Percentiles rank a stretch among this genome's conserved stretches.
phyloP scores from a whole-genome alignment of 1,284 basidiomycete genomes.

The Fistulina hepatica region DNA sequence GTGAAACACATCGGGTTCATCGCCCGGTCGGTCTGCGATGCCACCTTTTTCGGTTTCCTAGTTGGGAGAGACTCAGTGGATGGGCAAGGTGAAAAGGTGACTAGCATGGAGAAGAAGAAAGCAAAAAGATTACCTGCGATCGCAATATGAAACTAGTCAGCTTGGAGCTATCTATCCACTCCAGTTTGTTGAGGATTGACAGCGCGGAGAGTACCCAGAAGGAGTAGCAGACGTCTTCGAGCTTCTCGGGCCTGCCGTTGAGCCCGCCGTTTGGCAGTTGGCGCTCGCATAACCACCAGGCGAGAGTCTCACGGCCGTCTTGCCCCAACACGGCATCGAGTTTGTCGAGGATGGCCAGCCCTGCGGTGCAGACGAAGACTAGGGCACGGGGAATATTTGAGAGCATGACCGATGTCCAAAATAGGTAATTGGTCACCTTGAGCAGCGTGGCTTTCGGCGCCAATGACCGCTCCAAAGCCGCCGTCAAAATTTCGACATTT shows the following conservation, averaged over 20 bases:
- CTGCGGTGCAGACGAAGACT: conserved; percentile 88
- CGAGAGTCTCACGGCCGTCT: conserved; percentile 58
- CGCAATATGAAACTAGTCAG: conserved; percentile 76
- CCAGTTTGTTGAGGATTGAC: conserved; percentile 73
- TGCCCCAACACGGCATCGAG: conserved; percentile 49
- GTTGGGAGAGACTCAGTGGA: conserved; percentile 1
- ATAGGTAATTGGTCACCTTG: conserved; percentile 53
- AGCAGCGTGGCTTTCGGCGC: conserved; percentile 87
- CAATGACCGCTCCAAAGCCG: conserved; percentile 77
- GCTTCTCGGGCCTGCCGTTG: conserved; percentile 93
- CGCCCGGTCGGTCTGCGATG: conserved; percentile 88
- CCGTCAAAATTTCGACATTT: conserved; percentile 91
- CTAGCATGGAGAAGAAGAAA: conserved; percentile 1
- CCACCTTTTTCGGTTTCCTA: conserved; percentile 88
- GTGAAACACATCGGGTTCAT: conserved; percentile 95
- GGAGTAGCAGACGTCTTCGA: conserved; percentile 98
- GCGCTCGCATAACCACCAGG: conserved; percentile 89
- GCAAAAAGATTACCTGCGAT: conserved; percentile 54
- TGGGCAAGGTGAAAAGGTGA: too few species aligned
- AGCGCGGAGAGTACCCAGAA: conserved; percentile 93
- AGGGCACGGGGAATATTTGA: conserved; percentile 2
- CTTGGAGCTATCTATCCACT: conserved; percentile 89
- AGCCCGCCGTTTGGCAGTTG: conserved; percentile 90
- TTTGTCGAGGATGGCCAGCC: conserved; percentile 78
- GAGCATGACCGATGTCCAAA: neutral